Conservation (phyloP, 345 rosid species). For the Citrus maxima region DNA sequence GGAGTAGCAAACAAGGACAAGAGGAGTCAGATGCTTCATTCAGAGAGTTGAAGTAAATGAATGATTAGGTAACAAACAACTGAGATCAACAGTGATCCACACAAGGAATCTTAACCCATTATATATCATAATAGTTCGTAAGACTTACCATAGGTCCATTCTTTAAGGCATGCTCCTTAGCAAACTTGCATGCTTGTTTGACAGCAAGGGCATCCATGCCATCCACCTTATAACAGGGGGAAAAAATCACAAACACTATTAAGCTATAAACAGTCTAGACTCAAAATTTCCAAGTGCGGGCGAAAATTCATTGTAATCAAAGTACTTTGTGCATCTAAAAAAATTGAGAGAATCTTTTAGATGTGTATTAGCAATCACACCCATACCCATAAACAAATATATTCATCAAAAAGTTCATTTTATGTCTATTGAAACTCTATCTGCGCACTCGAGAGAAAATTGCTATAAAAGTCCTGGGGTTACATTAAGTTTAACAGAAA, state of each 20-base stretch:
- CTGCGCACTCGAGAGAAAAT: neutral
- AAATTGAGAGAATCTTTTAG: neutral
- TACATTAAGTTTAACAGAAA: neutral
- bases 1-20: neutral
- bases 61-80: neutral
- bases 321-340: neutral
- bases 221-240: conserved; percentile 54
- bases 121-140: neutral
- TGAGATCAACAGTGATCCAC: neutral
- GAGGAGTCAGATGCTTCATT: neutral
- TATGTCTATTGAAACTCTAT: neutral
- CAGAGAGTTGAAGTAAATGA: neutral
- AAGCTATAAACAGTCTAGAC: neutral
- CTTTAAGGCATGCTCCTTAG: conserved; percentile 83
- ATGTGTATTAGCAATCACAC: neutral
- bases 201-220: conserved; percentile 99
- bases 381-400: neutral
- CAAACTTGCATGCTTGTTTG: conserved; percentile 94
- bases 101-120: neutral
- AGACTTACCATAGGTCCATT: conserved; percentile 92
- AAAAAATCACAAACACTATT: neutral
- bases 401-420: neutral
- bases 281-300: neutral
- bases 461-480: neutral
- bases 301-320: neutral